Evolutionary conservation across 257 asterid genomes (phyloP), one percentile per base, ranked within the genome.

Genomic region (Scutellaria minor): DNA sequence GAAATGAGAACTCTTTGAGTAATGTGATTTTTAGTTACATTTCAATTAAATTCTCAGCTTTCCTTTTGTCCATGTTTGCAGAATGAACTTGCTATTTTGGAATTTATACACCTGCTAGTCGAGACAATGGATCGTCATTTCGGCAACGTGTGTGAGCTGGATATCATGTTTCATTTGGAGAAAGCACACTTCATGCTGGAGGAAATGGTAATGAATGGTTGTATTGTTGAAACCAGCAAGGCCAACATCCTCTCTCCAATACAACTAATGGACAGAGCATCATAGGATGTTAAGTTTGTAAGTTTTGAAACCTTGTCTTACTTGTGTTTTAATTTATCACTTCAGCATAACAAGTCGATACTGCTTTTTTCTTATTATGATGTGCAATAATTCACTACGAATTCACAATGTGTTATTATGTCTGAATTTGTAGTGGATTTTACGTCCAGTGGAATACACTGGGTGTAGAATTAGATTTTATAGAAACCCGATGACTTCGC

Each of bases 61-160:
- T 31, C 48, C 48, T 42, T 65, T 35, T 53, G 27, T 45, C 39
- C 27, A 18, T 70, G 61, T 64, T 75, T 75, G 79, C 91, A 94
- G 99, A 94, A 94, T 73, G 98, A 94, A 80, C 96, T 94, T 64
- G 98, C 96, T 6, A 94, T 94, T 48, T 70, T 91, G 89, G 98
- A 94, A 78, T 91, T 91, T 75, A 94, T 94, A 70, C 99, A 94
- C 80, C 88, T 94, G 77, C 79, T 94, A 68, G 99, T 94, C 22
- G 99, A 94, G 83, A 94, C 99, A n/a, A 94, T 94, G 99, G 99
- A 94, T 80, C 97, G 97, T n/a, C 99, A 94, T 85, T 91, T 94
- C 74, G 99, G 98, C 78, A 94, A 94, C 71, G 97, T 94, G 98
- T 93, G 98, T 64, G 98, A 93, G 84, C 85, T 93, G 73, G 98